Evolutionary conservation across 140 eudicot species (phyloP), one percentile per base, ranked within the genome.

Genomic region (Ambrosia hybrid): DNA sequence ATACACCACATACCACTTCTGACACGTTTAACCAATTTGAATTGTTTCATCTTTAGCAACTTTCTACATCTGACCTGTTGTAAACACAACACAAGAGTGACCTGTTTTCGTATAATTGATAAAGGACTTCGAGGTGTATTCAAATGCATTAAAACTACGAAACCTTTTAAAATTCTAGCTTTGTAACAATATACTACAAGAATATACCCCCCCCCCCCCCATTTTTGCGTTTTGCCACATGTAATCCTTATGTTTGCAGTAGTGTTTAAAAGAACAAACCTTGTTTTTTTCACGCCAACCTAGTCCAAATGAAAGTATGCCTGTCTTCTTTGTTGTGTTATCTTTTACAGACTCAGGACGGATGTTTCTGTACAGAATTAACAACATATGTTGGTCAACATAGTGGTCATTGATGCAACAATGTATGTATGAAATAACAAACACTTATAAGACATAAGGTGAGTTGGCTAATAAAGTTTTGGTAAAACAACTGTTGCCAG

Each of bases 281-380:
- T 87, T 92, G 85, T 76, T 87, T 72, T 80, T 84, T 43, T 92
- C 95, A 62, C 95, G 96, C 98, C 98, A 92, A 55, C 88, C 90
- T 14, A 89, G 85, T 79, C 95, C 90, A 79, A 92, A 92, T 9
- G 98, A 87, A 69, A 92, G 91, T 65, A 92, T 59, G 68, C 95
- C 84, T 21, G 90, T 45, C 75, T 57, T 89, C 70, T 69, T 89
- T 12, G 83, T 14, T 67, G 76, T 38, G 74, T 56, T 33, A 75
- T 79, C 86, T 70, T 63, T 72, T 21, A 84, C 74, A 51, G 88
- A 79, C 16, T 82, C 92, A 38, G 79, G 60, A 21, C 68, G 80
- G 41, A 48, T 56, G 49, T 63, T 5, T 75, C 96, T 92, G 51
- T 37, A 72, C 59, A 63, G 62, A 70, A 75, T 52, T 59, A 10